These are phyloP conservation scores for Penicillium lividum DNA, from an alignment of 495 filamentous ascomycete species.

Conservation along the genomic window DNA sequence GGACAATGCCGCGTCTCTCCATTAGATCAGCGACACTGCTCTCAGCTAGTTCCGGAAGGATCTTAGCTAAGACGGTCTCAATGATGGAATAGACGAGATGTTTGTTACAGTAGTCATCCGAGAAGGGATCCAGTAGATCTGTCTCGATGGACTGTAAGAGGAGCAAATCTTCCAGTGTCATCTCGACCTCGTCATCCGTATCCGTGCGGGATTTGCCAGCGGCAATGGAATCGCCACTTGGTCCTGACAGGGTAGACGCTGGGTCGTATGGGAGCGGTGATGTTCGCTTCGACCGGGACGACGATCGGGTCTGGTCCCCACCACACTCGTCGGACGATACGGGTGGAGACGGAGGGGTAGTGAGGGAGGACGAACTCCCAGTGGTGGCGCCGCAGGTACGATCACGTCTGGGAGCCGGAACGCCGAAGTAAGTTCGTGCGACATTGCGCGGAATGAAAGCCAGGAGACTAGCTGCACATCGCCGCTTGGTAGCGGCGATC, in stretches of 20 bases:
- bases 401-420: constrained; percentile 21
- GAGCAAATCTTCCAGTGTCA: constrained; percentile 36
- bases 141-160: constrained; percentile 47
- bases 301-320: constrained; percentile 11
- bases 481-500: constrained; percentile 53
- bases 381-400: constrained; percentile 32
- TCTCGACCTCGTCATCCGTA: constrained; percentile 20
- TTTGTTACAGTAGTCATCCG: constrained; percentile 84
- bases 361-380: constrained; percentile 16
- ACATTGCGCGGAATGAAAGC: constrained; percentile 45
- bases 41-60: constrained; percentile 83
- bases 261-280: constrained; percentile 7
- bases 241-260: constrained; percentile 3
- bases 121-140: constrained; percentile 68
- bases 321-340: constrained; percentile 7
- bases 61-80: constrained; percentile 72
- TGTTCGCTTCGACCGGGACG: constrained; percentile 9
- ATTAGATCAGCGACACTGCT: constrained; percentile 70
- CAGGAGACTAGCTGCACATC: constrained; percentile 55
- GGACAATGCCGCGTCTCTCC: constrained; percentile 61
- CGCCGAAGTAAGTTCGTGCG: constrained; percentile 42
- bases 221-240: background rate
- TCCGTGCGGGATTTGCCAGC: constrained; percentile 13
- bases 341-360: constrained; percentile 18
- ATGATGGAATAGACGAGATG: constrained; percentile 78